Percentiles rank a stretch among this genome's conserved stretches.
Conservation (phyloP, 2,329 filamentous ascomycete genomes). For the Diaporthe sp. region DNA sequence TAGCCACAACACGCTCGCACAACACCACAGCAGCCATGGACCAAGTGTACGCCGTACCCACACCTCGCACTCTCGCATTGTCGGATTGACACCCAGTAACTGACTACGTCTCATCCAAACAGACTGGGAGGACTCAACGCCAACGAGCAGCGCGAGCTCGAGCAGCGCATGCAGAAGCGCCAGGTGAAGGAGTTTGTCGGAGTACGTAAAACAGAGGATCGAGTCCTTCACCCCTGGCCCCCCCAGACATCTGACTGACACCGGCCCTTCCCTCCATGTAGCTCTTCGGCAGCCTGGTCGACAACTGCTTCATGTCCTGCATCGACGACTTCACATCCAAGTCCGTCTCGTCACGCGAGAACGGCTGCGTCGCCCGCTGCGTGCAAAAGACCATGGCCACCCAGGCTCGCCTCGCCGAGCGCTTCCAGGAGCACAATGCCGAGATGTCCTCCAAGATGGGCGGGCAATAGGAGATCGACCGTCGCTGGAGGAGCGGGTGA, state of each 20-base stretch:
- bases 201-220: slow-evolving; percentile 69
- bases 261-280: slow-evolving; percentile 46
- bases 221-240: background rate
- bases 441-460: slow-evolving; percentile 70
- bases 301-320: slow-evolving; percentile 96
- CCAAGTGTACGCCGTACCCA: slow-evolving; percentile 36
- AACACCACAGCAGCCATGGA: slow-evolving; percentile 30
- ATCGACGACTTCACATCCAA: slow-evolving; percentile 99
- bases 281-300: slow-evolving; percentile 78
- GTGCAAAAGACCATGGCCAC: slow-evolving; percentile 97
- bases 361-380: slow-evolving; percentile 92
- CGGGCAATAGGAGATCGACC: slow-evolving; percentile 55
- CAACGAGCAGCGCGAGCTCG: slow-evolving; percentile 91
- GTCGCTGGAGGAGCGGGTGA: slow-evolving; percentile 1
- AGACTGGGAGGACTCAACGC: slow-evolving; percentile 69
- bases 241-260: background rate
- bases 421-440: slow-evolving; percentile 82
- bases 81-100: background rate
- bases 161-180: slow-evolving; percentile 95
- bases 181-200: slow-evolving; percentile 99
- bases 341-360: slow-evolving; percentile 88
- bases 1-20: background rate
- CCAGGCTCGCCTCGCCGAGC: slow-evolving; percentile 89
- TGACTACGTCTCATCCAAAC: slow-evolving; percentile 32
- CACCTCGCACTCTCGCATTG: background rate